Evolutionary conservation across 805 yeast genomes (phyloP).

Genomic region (baker's yeast (Saccharomyces cerevisiae)): DNA sequence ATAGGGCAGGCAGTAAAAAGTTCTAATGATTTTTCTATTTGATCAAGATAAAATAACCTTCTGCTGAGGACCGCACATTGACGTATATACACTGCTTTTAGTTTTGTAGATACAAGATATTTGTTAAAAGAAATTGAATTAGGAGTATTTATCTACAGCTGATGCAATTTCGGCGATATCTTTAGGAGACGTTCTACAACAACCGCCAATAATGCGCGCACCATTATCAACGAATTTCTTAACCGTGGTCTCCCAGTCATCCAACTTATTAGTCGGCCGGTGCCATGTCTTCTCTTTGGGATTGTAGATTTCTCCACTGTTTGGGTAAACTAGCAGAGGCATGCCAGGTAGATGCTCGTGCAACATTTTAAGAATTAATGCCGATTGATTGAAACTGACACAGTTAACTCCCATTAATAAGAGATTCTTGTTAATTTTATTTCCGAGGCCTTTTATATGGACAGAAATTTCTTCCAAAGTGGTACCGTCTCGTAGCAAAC

Average conservation of each 20-base stretch:
- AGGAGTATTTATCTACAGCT: slow-evolving; percentile 2
- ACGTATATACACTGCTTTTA: neutral
- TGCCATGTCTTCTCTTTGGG: slow-evolving; percentile 38
- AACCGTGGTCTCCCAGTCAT: slow-evolving; percentile 33
- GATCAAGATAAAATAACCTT: no score
- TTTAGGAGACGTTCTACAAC: slow-evolving; percentile 58
- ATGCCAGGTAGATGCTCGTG: slow-evolving; percentile 10
- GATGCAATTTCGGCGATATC: slow-evolving; percentile 19
- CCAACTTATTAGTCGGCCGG: slow-evolving; percentile 1
- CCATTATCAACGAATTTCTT: slow-evolving; percentile 34
- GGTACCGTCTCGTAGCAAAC: slow-evolving; percentile 43
- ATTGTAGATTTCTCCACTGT: slow-evolving; percentile 61
- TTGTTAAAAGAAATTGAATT: neutral
- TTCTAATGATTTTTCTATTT: neutral
- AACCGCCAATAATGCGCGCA: slow-evolving; percentile 57
- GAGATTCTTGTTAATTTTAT: slow-evolving; percentile 23
- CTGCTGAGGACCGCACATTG: neutral
- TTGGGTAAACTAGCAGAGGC: slow-evolving; percentile 57
- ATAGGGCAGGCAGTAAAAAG: neutral
- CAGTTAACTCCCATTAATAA: slow-evolving; percentile 63
- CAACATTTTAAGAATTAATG: slow-evolving; percentile 29
- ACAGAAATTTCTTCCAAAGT: slow-evolving; percentile 24
- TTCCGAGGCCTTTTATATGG: neutral
- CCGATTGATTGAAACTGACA: slow-evolving; percentile 40
- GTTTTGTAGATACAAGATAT: neutral